These are phyloP conservation scores for Geum urbanum DNA, from an alignment of 306 rosid genomes.

Conservation along the genomic window DNA sequence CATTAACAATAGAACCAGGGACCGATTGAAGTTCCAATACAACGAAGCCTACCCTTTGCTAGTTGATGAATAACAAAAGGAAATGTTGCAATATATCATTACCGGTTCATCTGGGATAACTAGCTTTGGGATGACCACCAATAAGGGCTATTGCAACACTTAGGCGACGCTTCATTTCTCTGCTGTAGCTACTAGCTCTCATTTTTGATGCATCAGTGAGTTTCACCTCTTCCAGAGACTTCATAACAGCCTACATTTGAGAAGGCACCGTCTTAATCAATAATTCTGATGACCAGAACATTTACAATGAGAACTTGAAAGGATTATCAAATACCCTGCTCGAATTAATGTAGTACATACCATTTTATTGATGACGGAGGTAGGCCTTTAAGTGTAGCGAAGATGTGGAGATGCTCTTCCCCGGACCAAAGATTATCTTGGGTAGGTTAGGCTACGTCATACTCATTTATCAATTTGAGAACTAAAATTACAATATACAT, in stretches of 20 bases:
- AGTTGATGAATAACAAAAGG: slow-evolving; percentile 44
- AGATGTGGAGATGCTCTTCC: slow-evolving; percentile 78
- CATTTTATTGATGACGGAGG: slow-evolving; percentile 49
- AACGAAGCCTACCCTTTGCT: slow-evolving; percentile 89
- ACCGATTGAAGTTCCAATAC: slow-evolving; percentile 82
- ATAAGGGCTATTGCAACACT: slow-evolving; percentile 88
- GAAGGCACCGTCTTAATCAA: too few species aligned
- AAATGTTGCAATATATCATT: slow-evolving; percentile 77
- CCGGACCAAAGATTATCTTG: slow-evolving; percentile 95
- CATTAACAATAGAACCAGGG: slow-evolving; percentile 66
- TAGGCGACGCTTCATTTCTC: slow-evolving; percentile 93
- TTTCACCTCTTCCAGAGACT: slow-evolving; percentile 67
- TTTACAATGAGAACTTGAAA: background rate
- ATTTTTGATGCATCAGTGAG: slow-evolving; percentile 66
- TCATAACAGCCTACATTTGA: slow-evolving; percentile 46
- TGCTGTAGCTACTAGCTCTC: slow-evolving; percentile 86
- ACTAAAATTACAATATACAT: too few species aligned
- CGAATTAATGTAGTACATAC: slow-evolving; percentile 19
- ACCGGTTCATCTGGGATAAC: too few species aligned
- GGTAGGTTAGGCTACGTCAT: too few species aligned
- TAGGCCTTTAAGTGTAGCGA: too few species aligned
- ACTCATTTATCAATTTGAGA: too few species aligned
- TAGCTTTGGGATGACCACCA: too few species aligned
- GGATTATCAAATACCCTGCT: slow-evolving; percentile 10
- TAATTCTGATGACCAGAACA: background rate